Conservation (phyloP, 371 early-diverging fungal species). For the Chytridiales sp. region DNA sequence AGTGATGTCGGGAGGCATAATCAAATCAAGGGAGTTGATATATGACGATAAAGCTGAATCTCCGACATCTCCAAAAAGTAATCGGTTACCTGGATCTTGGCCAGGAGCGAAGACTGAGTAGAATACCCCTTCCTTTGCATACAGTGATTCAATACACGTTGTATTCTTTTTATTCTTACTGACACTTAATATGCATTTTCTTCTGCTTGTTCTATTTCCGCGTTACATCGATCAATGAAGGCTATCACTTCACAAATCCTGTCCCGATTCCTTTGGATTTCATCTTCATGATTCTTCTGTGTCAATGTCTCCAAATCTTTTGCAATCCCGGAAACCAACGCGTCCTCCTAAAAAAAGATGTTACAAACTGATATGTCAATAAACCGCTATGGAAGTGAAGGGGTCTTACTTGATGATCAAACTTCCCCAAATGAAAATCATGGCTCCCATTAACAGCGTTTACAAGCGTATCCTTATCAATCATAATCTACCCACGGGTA, state of each 20-base stretch:
- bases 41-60: neutral
- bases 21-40: neutral
- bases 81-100: constrained; percentile 12
- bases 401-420: constrained; percentile 44
- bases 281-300: constrained; percentile 42
- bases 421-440: constrained; percentile 49
- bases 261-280: constrained; percentile 46
- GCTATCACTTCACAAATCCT: constrained; percentile 50
- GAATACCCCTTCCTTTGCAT: too few species aligned
- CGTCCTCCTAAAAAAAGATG: constrained; percentile 43
- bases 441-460: constrained; percentile 53
- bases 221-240: constrained; percentile 43
- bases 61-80: neutral
- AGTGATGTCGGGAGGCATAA: neutral
- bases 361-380: neutral
- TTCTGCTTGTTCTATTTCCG: constrained; percentile 52
- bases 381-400: neutral
- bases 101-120: neutral
- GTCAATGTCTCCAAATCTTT: constrained; percentile 43
- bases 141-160: too few species aligned
- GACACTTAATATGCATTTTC: constrained; percentile 44
- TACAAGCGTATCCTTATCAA: constrained; percentile 51
- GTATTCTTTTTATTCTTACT: neutral
- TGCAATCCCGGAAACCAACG: constrained; percentile 41
- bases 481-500: constrained; percentile 34